phyloP scores from a whole-genome alignment of 345 rosid genomes.

The Anastatica hierochuntica region DNA sequence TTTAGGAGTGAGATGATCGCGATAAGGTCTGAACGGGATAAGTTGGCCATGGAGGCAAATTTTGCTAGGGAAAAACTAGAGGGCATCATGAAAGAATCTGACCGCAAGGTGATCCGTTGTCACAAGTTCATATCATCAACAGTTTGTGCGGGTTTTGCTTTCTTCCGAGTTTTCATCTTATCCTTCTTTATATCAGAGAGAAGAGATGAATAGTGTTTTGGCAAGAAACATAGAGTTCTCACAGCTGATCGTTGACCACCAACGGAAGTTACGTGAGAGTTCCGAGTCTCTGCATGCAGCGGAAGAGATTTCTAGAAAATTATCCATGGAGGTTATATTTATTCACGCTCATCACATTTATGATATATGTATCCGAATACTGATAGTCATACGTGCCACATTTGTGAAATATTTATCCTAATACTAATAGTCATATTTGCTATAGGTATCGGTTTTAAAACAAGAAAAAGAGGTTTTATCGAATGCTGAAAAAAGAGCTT shows the following conservation, averaged over 20 bases:
- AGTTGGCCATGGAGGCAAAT: slow-evolving; percentile 58
- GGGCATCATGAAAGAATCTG: slow-evolving; percentile 61
- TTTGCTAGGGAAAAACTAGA: slow-evolving; percentile 71
- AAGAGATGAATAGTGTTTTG: slow-evolving; percentile 47
- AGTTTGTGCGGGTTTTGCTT: slow-evolving; percentile 2
- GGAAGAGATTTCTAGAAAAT: slow-evolving; percentile 71
- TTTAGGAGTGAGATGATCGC: slow-evolving; percentile 57
- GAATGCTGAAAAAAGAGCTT: slow-evolving; percentile 87
- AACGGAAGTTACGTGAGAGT: slow-evolving; percentile 71
- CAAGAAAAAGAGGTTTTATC: slow-evolving; percentile 69
- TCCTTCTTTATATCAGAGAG: slow-evolving; percentile 42
- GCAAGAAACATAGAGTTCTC: slow-evolving; percentile 88
- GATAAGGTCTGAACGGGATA: slow-evolving; percentile 73
- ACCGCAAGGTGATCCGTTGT: slow-evolving; percentile 52
- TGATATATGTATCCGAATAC: no score
- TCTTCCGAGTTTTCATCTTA: slow-evolving; percentile 8
- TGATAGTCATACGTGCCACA: no score
- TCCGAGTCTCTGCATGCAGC: slow-evolving; percentile 58
- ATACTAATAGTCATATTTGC: slow-evolving; percentile 17
- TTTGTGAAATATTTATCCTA: not conserved
- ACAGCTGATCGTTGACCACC: slow-evolving; percentile 67
- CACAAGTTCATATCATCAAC: not conserved
- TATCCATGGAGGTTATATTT: slow-evolving; percentile 60
- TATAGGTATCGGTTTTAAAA: slow-evolving; percentile 61
- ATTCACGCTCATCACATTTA: no score